These are phyloP conservation scores for Phytopythium vexans DNA, from an alignment of 352 stramenopile species.

Conservation along the genomic window DNA sequence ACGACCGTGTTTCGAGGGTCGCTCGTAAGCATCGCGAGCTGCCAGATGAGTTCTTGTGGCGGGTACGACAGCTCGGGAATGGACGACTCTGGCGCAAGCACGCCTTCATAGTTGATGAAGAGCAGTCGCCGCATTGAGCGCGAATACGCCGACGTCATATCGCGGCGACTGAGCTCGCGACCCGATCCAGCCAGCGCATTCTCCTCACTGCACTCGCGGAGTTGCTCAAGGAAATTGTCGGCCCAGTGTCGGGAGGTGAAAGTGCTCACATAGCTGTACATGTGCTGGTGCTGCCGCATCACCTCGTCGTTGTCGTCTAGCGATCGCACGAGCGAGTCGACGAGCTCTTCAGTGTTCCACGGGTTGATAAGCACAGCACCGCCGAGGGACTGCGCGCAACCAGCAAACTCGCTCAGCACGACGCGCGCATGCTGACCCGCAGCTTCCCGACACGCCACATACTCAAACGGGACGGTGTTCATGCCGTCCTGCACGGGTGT, in stretches of 20 bases:
- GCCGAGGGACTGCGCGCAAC: constrained; percentile 82
- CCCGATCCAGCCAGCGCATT: constrained; percentile 63
- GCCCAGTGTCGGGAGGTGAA: constrained; percentile 76
- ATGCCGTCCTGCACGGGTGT: constrained; percentile 89
- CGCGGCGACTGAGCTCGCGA: constrained; percentile 72
- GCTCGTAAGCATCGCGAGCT: constrained; percentile 79
- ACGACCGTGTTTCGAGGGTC: constrained; percentile 77
- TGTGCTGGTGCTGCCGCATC: constrained; percentile 70
- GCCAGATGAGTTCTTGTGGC: constrained; percentile 78
- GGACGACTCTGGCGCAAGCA: constrained; percentile 74
- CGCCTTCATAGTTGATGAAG: constrained; percentile 91
- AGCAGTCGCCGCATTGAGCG: constrained; percentile 64
- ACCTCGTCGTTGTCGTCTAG: constrained; percentile 60
- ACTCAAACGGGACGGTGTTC: constrained; percentile 91
- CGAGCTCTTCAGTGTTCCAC: constrained; percentile 80
- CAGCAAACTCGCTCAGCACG: constrained; percentile 90
- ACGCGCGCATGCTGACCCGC: constrained; percentile 68
- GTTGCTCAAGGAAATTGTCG: constrained; percentile 77
- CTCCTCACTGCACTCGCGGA: constrained; percentile 76
- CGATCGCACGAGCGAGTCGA: constrained; percentile 44
- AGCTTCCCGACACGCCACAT: constrained; percentile 84
- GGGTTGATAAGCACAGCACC: constrained; percentile 86
- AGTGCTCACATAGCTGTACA: constrained; percentile 81
- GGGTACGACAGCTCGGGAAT: constrained; percentile 87
- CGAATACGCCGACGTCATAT: constrained; percentile 85